Evolutionary conservation across 148 eudicot species (phyloP).

Genomic region (Spergularia marina): DNA sequence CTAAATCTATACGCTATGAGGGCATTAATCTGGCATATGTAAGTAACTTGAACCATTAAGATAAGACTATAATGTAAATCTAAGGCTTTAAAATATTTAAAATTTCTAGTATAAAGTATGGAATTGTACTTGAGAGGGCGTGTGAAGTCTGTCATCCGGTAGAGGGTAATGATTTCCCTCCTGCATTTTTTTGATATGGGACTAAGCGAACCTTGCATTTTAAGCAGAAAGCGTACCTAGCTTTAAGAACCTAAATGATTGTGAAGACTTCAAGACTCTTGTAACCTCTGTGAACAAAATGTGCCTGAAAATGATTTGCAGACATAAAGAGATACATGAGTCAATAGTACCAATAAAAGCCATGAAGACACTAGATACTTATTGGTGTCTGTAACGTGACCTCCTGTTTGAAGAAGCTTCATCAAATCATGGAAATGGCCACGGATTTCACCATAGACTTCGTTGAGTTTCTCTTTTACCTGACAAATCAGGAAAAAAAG

Average conservation of each 20-base stretch:
- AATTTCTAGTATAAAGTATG: no score
- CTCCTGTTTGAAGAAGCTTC: constrained; percentile 99
- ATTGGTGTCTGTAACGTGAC: constrained; percentile 96
- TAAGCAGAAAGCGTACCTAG: constrained; percentile 32
- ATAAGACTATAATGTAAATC: no score
- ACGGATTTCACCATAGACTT: constrained; percentile 95
- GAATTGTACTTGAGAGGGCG: no score
- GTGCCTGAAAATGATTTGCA: constrained; percentile 60
- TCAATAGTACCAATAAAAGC: neutral
- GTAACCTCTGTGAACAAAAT: constrained; percentile 45
- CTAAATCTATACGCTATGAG: no score
- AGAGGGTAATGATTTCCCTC: no score
- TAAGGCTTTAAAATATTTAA: no score
- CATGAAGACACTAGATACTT: constrained; percentile 25
- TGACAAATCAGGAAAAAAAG: constrained; percentile 24
- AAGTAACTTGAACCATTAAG: no score
- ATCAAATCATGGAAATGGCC: constrained; percentile 97
- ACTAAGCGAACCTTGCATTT: no score
- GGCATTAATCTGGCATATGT: no score
- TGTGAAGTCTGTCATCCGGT: no score
- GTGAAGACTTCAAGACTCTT: no score
- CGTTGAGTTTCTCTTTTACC: constrained; percentile 51
- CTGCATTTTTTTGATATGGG: no score
- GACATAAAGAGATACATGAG: constrained; percentile 6
- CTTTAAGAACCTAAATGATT: constrained; percentile 60